Evolutionary conservation across 2,329 filamentous ascomycete genomes (phyloP), one percentile per base, ranked within the genome.

Genomic region (Calonectria ilicicola): DNA sequence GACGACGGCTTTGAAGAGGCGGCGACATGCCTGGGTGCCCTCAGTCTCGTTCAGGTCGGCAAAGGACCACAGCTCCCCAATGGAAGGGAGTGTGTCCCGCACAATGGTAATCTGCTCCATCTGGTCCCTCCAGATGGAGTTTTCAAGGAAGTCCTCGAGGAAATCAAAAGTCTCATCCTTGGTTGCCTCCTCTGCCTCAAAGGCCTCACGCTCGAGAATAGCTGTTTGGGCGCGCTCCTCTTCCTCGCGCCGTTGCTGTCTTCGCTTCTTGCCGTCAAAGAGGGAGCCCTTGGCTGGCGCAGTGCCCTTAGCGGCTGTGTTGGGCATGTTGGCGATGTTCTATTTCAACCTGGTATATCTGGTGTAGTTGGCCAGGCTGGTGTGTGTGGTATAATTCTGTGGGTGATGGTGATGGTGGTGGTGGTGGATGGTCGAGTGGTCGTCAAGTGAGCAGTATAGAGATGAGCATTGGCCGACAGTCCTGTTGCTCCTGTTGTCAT

Each of bases 1-100:
- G 46, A 84, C 83, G 14, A 81, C 80, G 29, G 83, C 83, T 73
- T 83, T 84, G 80, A 84, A 84, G 5, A 84, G 77, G 17, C 80
- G 79, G 40, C 83, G 79, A 72, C 83, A 84, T 46, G 81, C 82
- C 44, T 80, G 79, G 4, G 83, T 84, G 69, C 83, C 83, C 47
- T 83, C 80, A 46, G 79, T 79, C 69, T 83, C 81, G 67, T 81
- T 77, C 49, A 84, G 77, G 26, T 72, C 65, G 35, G 82, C 82
- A 51, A 80, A 84, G 9, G 79, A 75, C 58, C 81, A 78, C 35
- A 84, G 80, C 73, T 83, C 81, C 32, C 81, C 75, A 72, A 84
- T 80, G 65, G 80, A 79, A 17, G 83, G 83, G 4, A 84, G 79
- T 21, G 72, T 78, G 4, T 84, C 82, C 74, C 77, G 79, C 26